Evolutionary conservation across 306 rosid genomes (phyloP).

Genomic region (Biancaea sappan): DNA sequence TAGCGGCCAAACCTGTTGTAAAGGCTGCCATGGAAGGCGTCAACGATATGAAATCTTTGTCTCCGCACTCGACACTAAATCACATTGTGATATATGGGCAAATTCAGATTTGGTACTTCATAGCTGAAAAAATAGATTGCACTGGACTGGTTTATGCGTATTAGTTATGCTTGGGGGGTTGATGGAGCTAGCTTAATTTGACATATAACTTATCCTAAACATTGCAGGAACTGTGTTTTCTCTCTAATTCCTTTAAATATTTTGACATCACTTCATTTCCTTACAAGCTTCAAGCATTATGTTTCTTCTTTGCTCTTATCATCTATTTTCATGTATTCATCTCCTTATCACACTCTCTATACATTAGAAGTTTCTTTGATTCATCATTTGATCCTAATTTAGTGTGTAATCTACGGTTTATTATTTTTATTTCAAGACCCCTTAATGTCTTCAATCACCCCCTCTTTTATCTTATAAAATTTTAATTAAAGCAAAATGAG

Average conservation of each 20-base stretch:
- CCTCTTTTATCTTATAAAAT: background rate
- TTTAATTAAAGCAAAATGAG: background rate
- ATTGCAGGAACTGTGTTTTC: constrained; percentile 89
- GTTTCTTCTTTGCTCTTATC: background rate
- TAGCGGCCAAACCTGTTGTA: constrained; percentile 92
- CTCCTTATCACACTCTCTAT: background rate
- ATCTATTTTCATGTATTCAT: constrained; percentile 7
- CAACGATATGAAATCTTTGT: constrained; percentile 59
- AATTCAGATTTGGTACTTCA: constrained; percentile 16
- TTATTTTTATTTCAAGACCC: constrained; percentile 22
- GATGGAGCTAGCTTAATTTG: constrained; percentile 25
- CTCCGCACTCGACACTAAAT: constrained; percentile 3
- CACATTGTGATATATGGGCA: constrained; percentile 4
- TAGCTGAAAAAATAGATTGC: too few species aligned
- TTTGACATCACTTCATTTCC: constrained; percentile 1
- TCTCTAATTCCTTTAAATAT: background rate
- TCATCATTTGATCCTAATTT: background rate
- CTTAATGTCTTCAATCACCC: background rate
- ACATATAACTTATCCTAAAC: constrained; percentile 33
- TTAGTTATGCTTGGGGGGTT: too few species aligned
- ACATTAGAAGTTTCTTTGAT: constrained; percentile 9
- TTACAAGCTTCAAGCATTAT: background rate
- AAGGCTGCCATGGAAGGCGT: too few species aligned
- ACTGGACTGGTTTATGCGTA: too few species aligned
- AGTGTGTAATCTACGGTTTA: background rate